Evolutionary conservation across 441 rosid species (phyloP), one percentile per base, ranked within the genome.

Genomic region (Gossypium schwendimanii): DNA sequence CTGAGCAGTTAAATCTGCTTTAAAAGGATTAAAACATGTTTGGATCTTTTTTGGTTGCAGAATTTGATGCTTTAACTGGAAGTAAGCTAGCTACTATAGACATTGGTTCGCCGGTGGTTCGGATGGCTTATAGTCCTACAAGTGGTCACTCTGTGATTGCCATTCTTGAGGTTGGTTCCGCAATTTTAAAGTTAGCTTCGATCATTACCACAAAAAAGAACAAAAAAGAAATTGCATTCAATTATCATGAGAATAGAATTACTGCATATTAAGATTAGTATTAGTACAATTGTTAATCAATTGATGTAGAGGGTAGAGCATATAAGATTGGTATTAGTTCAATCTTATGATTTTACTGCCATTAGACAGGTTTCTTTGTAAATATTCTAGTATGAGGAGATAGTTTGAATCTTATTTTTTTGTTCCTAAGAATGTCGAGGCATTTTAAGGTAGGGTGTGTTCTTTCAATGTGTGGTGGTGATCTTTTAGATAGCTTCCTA

Each of bases 21-120:
- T 31, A 52, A 69, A 69, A 20, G 61, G 17, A 24, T 63, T 57
- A 15, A 12, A 57, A 70, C 69, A 69, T 11, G 3, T 10, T 54
- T 72, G 71, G 20, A 17, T 53, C 11, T 24, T 31, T 41, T 71
- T 71, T 26, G 66, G 17, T 77, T 69, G 74, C 87, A 96, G 98
- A 96, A 84, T 90, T 88, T 73, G 99, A 96, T 85, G 97, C 97
- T 11, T 63, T 90, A 71, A 91, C 99, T 11, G 98, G 99, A 73
- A 88, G 97, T 84, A 96, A 87, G 88, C 85, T 91, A 6, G 88
- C 99, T 12, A 80, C 92, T 1, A 84, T 91, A 58, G 90, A 96
- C 63, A 88, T 96, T 64, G 96, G 97, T 62, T 84, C 92, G 41
- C 87, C 97, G 31, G 97, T 87, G 76, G 97, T 93, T 31, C 92